Conservation (phyloP, 1,284 basidiomycete genomes). For the Boletellus dicymbophilus region DNA sequence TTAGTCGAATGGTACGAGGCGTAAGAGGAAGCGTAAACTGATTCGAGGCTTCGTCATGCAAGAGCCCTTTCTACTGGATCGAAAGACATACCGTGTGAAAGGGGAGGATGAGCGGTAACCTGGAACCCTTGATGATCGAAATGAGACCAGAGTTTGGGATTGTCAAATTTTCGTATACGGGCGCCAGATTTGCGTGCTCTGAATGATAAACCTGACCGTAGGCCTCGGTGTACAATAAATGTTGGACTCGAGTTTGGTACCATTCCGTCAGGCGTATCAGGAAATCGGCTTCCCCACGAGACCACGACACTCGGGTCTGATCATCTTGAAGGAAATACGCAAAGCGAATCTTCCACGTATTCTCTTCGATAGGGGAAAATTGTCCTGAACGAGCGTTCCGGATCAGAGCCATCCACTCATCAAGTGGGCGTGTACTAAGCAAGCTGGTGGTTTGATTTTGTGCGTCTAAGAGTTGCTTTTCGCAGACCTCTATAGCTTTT, state of each 20-base stretch:
- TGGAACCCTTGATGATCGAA: constrained; percentile 38
- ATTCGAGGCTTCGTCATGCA: constrained; percentile 3
- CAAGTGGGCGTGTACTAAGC: constrained; percentile 36
- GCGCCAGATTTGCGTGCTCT: constrained; percentile 12
- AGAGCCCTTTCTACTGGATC: not conserved
- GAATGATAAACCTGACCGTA: constrained; percentile 36
- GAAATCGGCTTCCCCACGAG: constrained; percentile 52
- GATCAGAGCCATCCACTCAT: constrained; percentile 50
- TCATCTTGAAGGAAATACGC: constrained; percentile 35
- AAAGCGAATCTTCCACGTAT: constrained; percentile 42
- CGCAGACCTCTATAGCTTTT: constrained; percentile 46
- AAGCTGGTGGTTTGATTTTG: constrained; percentile 42
- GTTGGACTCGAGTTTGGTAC: constrained; percentile 49
- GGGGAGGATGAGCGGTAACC: constrained; percentile 55
- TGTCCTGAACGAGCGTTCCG: constrained; percentile 30
- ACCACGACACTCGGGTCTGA: constrained; percentile 26
- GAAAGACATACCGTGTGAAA: constrained; percentile 50
- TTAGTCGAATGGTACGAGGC: constrained; percentile 51
- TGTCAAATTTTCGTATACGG: constrained; percentile 17
- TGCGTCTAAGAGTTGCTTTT: constrained; percentile 47
- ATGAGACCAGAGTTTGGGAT: constrained; percentile 35
- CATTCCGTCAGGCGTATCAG: constrained; percentile 56
- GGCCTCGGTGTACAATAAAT: constrained; percentile 49
- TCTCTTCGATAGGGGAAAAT: constrained; percentile 31
- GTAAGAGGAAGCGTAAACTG: constrained; percentile 59